A percentile compares a stretch with the other conserved stretches of the same genome.
These are phyloP conservation scores for Theileria equi DNA, from an alignment of 169 alveolate species.

Conservation along the genomic window DNA sequence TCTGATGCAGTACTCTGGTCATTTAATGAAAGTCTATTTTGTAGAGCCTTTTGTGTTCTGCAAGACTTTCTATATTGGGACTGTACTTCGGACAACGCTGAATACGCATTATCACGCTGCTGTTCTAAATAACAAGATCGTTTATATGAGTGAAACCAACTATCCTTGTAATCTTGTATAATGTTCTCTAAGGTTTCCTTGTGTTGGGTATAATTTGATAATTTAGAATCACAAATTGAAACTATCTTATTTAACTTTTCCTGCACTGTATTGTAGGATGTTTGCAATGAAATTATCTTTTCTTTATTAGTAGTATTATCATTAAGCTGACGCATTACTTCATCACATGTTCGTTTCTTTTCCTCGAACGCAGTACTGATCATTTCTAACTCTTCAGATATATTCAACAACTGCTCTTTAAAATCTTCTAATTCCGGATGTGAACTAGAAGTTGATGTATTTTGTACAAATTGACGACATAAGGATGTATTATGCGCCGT, in stretches of 20 bases:
- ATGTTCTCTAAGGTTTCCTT: neutral
- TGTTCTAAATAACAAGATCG: constrained; percentile 23
- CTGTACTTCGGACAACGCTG: constrained; percentile 60
- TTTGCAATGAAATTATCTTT: constrained; percentile 3
- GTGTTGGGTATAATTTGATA: neutral
- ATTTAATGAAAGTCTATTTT: neutral
- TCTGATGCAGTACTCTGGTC: neutral
- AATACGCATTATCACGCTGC: constrained; percentile 49
- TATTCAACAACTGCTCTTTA: constrained; percentile 45
- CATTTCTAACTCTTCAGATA: constrained; percentile 51
- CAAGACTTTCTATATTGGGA: constrained; percentile 18
- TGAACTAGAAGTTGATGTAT: neutral
- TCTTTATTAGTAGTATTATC: constrained; percentile 7
- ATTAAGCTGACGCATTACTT: constrained; percentile 33
- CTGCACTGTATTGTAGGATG: constrained; percentile 10
- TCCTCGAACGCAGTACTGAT: constrained; percentile 57
- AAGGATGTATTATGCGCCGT: neutral
- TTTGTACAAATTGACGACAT: neutral
- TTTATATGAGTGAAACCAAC: constrained; percentile 23
- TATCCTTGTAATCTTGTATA: constrained; percentile 11
- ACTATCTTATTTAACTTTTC: constrained; percentile 20
- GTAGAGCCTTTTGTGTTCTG: constrained; percentile 30
- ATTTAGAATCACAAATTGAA: constrained; percentile 14
- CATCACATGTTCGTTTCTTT: constrained; percentile 28
- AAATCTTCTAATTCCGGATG: neutral